These are phyloP conservation scores for Nicotiana undulata DNA, from an alignment of 257 asterid species.

Conservation along the genomic window DNA sequence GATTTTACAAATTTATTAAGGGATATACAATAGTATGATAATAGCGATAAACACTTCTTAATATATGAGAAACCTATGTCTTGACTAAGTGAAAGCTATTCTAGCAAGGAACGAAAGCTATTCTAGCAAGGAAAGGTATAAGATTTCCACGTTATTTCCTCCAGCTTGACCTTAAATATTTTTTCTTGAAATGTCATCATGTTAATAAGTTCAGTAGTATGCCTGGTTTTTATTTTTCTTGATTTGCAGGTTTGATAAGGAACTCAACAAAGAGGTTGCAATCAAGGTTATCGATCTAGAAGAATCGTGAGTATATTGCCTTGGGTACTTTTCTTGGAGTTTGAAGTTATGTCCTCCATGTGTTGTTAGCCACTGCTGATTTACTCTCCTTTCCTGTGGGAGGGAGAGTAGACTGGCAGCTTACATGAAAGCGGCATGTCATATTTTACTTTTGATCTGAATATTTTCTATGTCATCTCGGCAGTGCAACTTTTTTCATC, in stretches of 20 bases:
- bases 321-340: slow-evolving; percentile 5
- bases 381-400: background rate
- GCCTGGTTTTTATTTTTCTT: slow-evolving; percentile 1
- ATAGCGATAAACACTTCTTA: background rate
- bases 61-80: background rate
- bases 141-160: background rate
- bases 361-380: background rate
- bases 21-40: background rate
- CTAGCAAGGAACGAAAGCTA: too few relatives aligned
- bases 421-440: background rate
- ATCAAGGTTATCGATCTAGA: slow-evolving; percentile 97
- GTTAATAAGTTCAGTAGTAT: background rate
- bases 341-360: background rate
- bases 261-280: slow-evolving; percentile 88
- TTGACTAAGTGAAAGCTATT: background rate
- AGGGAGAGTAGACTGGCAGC: background rate
- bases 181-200: background rate
- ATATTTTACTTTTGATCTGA: background rate
- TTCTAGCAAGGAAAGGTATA: background rate
- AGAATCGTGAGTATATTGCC: slow-evolving; percentile 78
- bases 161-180: background rate
- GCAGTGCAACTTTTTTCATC: background rate
- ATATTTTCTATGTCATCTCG: slow-evolving; percentile 1
- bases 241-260: slow-evolving; percentile 85
- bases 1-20: background rate